These are phyloP conservation scores for Schoenoplectus triqueter DNA, from an alignment of 202 grass and related monocot species.

Conservation along the genomic window DNA sequence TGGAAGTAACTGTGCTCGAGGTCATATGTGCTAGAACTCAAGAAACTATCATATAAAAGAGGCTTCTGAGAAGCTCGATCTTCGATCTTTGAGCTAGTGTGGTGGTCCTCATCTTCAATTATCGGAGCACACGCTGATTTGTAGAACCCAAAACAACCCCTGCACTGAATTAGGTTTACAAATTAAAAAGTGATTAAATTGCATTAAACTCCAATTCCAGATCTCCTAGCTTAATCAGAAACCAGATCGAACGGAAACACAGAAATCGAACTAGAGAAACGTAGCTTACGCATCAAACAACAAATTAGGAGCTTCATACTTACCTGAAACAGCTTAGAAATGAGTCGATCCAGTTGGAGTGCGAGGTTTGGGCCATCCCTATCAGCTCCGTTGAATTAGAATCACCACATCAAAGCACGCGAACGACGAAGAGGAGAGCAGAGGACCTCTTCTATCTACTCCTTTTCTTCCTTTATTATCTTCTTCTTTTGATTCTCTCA, in stretches of 20 bases:
- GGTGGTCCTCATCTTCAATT: conserved; percentile 69
- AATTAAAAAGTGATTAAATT: conserved; percentile 18
- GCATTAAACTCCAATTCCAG: not conserved
- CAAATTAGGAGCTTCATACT: conserved; percentile 18
- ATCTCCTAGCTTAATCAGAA: not conserved
- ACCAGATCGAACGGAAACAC: conserved; percentile 5
- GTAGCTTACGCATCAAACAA: not conserved
- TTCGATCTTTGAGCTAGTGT: conserved; percentile 63
- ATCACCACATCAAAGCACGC: conserved; percentile 28
- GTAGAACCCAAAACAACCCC: conserved; percentile 87
- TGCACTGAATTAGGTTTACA: conserved; percentile 86
- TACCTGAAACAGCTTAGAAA: conserved; percentile 42
- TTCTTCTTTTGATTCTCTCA: not conserved
- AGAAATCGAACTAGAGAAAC: not conserved
- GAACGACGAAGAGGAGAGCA: not conserved
- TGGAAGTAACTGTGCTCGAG: conserved; percentile 50
- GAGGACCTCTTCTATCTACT: not conserved
- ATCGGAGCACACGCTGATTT: conserved; percentile 34
- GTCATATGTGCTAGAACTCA: conserved; percentile 79
- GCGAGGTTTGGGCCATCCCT: conserved; percentile 24
- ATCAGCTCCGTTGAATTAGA: not conserved
- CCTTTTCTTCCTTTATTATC: not conserved
- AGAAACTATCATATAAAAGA: conserved; percentile 69
- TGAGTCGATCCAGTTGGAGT: conserved; percentile 30
- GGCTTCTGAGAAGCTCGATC: conserved; percentile 58